These are phyloP conservation scores for Colletotrichum tanaceti DNA, from an alignment of 2,329 filamentous ascomycete species.

Conservation along the genomic window DNA sequence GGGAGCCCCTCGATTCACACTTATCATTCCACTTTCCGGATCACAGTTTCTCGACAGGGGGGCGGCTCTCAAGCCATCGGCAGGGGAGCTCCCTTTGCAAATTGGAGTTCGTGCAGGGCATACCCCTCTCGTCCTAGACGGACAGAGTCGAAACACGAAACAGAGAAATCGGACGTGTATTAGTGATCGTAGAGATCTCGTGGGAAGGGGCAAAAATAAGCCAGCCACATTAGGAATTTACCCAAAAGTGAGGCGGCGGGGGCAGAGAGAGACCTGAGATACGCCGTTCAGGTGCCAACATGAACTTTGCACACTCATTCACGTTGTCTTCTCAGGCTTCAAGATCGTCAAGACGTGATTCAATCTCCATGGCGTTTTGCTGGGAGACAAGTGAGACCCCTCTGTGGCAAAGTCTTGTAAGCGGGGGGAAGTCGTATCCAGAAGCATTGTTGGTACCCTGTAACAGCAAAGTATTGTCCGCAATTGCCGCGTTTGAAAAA, in stretches of 20 bases:
- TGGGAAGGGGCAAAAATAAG: background rate
- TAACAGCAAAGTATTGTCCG: too few species aligned
- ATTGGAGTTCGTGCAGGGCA: background rate
- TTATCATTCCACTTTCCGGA: background rate
- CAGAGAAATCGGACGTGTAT: background rate
- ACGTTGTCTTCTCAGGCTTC: too few species aligned
- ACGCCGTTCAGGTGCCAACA: too few species aligned
- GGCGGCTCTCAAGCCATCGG: background rate
- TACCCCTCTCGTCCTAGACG: background rate
- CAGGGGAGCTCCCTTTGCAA: background rate
- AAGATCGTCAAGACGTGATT: too few species aligned
- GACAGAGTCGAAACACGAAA: conserved; percentile 20
- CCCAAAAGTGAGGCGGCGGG: background rate
- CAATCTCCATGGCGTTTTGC: too few species aligned
- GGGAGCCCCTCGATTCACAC: background rate
- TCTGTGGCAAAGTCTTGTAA: too few species aligned
- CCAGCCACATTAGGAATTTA: background rate
- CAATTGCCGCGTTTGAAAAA: too few species aligned
- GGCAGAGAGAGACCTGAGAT: too few species aligned
- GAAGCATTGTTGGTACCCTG: too few species aligned
- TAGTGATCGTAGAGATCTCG: background rate
- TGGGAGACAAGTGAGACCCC: too few species aligned
- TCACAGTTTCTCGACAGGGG: background rate
- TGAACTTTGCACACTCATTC: too few species aligned
- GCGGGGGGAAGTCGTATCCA: too few species aligned